Evolutionary conservation across 176 grass and related monocot species (phyloP).

Genomic region (maize (Zea mays)): DNA sequence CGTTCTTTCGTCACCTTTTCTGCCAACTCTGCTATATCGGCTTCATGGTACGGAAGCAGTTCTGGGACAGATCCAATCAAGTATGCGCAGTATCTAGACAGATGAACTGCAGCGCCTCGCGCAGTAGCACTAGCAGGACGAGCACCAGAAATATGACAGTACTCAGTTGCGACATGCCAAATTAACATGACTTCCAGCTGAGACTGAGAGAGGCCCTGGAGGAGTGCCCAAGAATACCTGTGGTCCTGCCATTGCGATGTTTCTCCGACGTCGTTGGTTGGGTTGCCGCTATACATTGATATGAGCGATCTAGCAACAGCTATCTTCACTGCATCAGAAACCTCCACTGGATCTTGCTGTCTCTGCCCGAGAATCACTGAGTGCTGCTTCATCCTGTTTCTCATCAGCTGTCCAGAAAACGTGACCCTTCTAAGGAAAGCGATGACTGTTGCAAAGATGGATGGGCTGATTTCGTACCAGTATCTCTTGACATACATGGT

Average conservation of each 20-base stretch:
- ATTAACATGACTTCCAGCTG: background rate
- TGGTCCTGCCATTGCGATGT: no score
- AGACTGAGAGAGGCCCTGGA: background rate
- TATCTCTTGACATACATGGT: background rate
- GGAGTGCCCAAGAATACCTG: background rate
- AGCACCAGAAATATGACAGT: no score
- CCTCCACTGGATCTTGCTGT: background rate
- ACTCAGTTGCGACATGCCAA: constrained; percentile 4
- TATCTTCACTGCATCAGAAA: background rate
- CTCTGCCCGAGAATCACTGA: background rate
- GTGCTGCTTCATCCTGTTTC: background rate
- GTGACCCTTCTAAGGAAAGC: background rate
- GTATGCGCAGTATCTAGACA: constrained; percentile 17
- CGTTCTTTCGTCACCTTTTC: background rate
- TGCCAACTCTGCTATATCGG: background rate
- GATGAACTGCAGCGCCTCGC: background rate
- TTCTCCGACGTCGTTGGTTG: no score
- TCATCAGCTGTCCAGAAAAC: background rate
- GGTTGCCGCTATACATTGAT: background rate
- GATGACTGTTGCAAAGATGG: background rate
- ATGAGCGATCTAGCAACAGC: background rate
- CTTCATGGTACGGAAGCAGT: background rate
- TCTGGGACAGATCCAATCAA: background rate
- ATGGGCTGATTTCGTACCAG: background rate
- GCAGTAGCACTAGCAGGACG: no score